Percentiles rank a stretch among this genome's conserved stretches.
Evolutionary conservation across 2,329 filamentous ascomycete genomes (phyloP).

Genomic region (Nakataea oryzae): DNA sequence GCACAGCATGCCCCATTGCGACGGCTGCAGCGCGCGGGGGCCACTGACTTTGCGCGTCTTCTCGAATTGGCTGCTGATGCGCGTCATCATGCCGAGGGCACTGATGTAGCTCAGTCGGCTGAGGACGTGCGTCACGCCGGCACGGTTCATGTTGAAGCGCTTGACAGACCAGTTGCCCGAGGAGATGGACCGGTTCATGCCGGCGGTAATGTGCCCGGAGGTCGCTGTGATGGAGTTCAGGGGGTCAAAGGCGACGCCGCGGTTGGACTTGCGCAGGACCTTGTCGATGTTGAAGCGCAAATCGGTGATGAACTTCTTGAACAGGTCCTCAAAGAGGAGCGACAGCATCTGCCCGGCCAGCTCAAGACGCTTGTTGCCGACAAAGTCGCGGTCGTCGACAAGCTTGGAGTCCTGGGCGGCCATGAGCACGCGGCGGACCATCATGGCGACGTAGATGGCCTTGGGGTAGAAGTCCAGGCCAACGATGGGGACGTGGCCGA

Average conservation of each 20-base stretch:
- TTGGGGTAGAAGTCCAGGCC: conserved; percentile 95
- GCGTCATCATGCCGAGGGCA: conserved; percentile 98
- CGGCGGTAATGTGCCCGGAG: conserved; percentile 77
- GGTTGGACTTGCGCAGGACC: conserved; percentile 84
- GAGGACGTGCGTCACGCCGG: conserved; percentile 91
- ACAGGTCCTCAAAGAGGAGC: conserved; percentile 90
- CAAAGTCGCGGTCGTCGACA: conserved; percentile 94
- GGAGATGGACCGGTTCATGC: conserved; percentile 91
- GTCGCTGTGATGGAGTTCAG: conserved; percentile 75
- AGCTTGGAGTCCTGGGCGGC: conserved; percentile 80
- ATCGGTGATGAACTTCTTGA: conserved; percentile 86
- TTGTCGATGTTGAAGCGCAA: conserved; percentile 94
- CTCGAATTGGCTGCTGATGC: conserved; percentile 96
- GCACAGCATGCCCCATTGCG: conserved; percentile 97
- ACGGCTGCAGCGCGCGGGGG: conserved; percentile 89
- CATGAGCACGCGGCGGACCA: conserved; percentile 94
- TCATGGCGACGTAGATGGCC: conserved; percentile 89
- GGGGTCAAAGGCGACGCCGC: conserved; percentile 81
- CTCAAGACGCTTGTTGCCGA: conserved; percentile 94
- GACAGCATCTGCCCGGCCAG: conserved; percentile 90
- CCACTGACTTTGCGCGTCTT: conserved; percentile 96
- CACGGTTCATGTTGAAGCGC: conserved; percentile 97
- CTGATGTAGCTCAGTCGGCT: conserved; percentile 94
- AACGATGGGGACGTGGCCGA: conserved; percentile 87
- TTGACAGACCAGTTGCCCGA: conserved; percentile 98